These are phyloP conservation scores for Pseudogymnoascus sp. DNA, from an alignment of 2,329 filamentous ascomycete genomes.

Conservation along the genomic window DNA sequence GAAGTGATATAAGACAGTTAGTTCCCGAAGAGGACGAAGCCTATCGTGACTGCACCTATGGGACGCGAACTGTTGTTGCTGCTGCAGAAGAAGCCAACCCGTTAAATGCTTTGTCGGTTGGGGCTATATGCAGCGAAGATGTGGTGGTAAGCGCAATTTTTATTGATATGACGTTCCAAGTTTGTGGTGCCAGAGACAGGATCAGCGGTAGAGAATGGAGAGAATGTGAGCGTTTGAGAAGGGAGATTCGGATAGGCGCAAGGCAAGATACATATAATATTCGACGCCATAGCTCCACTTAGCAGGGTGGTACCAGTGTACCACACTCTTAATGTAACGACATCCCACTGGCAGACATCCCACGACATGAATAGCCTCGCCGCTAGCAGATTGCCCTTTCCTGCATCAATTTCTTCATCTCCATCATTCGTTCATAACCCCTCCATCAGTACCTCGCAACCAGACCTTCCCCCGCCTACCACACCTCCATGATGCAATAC, in stretches of 20 bases:
- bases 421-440: too few relatives aligned
- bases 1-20: slow-evolving; percentile 26
- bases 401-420: too few relatives aligned
- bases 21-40: slow-evolving; percentile 29
- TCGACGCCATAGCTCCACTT: slow-evolving; percentile 20
- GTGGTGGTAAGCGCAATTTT: slow-evolving; percentile 19
- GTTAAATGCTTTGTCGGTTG: slow-evolving; percentile 19
- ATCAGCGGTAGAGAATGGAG: not conserved
- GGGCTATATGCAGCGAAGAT: slow-evolving; percentile 22
- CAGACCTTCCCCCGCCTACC: not conserved
- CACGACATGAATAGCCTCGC: not conserved
- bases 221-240: slow-evolving; percentile 19
- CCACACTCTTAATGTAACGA: not conserved
- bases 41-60: slow-evolving; percentile 19
- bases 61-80: slow-evolving; percentile 17
- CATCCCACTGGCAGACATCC: not conserved
- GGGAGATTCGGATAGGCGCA: slow-evolving; percentile 18
- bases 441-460: not conserved
- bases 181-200: slow-evolving; percentile 20
- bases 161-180: slow-evolving; percentile 22
- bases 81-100: slow-evolving; percentile 25
- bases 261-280: slow-evolving; percentile 27
- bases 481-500: not conserved
- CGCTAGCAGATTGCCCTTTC: not conserved
- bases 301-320: slow-evolving; percentile 10